phyloP scores from a whole-genome alignment of 1,284 basidiomycete genomes.

The Malassezia sp. region DNA sequence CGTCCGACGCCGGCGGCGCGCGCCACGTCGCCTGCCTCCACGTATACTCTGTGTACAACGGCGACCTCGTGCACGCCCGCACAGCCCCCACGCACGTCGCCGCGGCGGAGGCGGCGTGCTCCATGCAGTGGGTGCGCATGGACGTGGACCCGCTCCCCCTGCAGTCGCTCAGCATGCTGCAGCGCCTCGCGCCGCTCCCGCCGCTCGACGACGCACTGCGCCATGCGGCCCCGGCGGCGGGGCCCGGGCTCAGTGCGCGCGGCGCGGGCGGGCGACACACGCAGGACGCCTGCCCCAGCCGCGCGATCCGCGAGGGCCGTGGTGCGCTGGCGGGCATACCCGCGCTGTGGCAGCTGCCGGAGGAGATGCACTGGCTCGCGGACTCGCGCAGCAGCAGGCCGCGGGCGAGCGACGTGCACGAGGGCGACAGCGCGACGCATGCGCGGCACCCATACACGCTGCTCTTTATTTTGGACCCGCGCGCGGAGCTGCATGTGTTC shows the following conservation, averaged over 20 bases:
- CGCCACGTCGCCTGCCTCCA: not conserved
- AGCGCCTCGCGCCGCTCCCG: conserved; percentile 1
- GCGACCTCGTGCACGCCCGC: conserved; percentile 4
- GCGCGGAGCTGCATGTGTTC: not conserved
- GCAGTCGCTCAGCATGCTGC: conserved; percentile 12
- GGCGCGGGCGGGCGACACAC: no score
- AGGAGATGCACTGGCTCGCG: no score
- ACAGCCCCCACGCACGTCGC: not conserved
- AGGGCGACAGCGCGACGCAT: no score
- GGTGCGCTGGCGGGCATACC: no score
- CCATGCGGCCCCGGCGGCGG: not conserved
- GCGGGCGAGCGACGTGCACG: no score
- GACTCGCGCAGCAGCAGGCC: no score
- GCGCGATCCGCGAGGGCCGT: no score
- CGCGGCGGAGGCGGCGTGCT: not conserved
- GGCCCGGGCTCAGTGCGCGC: no score
- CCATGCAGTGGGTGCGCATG: conserved; percentile 3
- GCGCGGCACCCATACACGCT: no score
- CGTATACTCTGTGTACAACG: conserved; percentile 10
- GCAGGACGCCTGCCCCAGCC: not conserved
- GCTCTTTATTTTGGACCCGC: conserved; percentile 3
- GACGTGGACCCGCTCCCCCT: not conserved
- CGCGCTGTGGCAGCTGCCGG: no score
- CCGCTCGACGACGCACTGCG: not conserved
- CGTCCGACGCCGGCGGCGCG: not conserved